phyloP scores from a whole-genome alignment of 306 rosid species.

The Luffa aegyptiaca region DNA sequence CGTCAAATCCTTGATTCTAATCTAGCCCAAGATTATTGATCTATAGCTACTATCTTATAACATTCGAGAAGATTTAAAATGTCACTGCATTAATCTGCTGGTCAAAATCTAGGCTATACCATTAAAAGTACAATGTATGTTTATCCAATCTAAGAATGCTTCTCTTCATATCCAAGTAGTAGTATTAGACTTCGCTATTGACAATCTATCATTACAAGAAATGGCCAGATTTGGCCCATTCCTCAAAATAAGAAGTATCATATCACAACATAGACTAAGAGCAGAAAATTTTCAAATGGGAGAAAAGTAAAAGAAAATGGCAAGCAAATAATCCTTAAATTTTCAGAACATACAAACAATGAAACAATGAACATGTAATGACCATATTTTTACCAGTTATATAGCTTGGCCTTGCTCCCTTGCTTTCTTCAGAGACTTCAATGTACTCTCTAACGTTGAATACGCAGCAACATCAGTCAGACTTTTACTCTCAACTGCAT shows the following conservation, averaged over 20 bases:
- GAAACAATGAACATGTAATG: not conserved
- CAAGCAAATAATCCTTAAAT: not conserved
- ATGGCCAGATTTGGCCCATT: not conserved
- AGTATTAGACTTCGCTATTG: not conserved
- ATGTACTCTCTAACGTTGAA: conserved; percentile 58
- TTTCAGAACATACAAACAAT: not conserved
- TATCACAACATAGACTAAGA: not conserved
- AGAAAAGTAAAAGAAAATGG: not conserved
- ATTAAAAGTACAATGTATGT: not conserved
- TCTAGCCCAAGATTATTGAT: not conserved
- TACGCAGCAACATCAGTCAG: conserved; percentile 65
- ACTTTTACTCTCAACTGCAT: conserved; percentile 81
- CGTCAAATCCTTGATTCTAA: not conserved
- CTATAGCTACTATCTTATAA: not conserved
- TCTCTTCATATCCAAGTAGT: not conserved
- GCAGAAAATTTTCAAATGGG: not conserved
- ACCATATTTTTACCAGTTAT: conserved; percentile 30
- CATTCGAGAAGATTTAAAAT: not conserved
- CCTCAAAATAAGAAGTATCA: not conserved
- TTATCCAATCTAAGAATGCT: not conserved
- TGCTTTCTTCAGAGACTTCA: conserved; percentile 55
- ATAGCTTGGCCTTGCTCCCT: conserved; percentile 39
- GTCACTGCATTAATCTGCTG: not conserved
- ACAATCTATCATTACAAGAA: not conserved
- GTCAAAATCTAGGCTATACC: not conserved